Evolutionary conservation across 306 rosid species (phyloP).

Genomic region (Canavalia ensiformis): DNA sequence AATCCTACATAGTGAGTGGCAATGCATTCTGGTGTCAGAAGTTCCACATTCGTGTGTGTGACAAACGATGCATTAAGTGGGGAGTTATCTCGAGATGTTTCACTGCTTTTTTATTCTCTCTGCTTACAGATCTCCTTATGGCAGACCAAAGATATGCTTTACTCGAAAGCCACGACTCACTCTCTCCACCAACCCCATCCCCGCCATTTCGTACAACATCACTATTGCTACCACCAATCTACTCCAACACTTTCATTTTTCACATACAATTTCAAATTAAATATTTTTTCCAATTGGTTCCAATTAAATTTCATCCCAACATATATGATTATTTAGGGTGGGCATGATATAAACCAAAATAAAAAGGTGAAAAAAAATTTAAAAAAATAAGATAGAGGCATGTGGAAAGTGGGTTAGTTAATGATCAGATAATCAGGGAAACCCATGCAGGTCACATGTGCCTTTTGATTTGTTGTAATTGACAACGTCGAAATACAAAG

Average conservation of each 20-base stretch:
- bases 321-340: too few species aligned
- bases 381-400: background rate
- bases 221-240: too few species aligned
- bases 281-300: background rate
- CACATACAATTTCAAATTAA: too few species aligned
- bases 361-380: background rate
- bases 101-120: conserved; percentile 44
- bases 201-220: conserved; percentile 22
- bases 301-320: background rate
- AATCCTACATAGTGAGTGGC: background rate
- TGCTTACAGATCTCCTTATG: conserved; percentile 49
- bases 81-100: conserved; percentile 28
- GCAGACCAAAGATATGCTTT: conserved; percentile 70
- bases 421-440: conserved; percentile 29
- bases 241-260: too few species aligned
- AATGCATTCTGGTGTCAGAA: background rate
- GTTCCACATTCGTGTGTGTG: conserved; percentile 33
- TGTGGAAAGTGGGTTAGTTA: conserved; percentile 18
- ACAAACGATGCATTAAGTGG: conserved; percentile 37
- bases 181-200: conserved; percentile 10
- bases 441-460: conserved; percentile 48
- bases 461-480: conserved; percentile 29
- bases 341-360: background rate
- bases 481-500: conserved; percentile 24
- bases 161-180: conserved; percentile 19